A percentile compares a stretch with the other conserved stretches of the same genome.
Conservation (phyloP, 1,139 yeast genomes). For the Martiniozyma asiatica region DNA sequence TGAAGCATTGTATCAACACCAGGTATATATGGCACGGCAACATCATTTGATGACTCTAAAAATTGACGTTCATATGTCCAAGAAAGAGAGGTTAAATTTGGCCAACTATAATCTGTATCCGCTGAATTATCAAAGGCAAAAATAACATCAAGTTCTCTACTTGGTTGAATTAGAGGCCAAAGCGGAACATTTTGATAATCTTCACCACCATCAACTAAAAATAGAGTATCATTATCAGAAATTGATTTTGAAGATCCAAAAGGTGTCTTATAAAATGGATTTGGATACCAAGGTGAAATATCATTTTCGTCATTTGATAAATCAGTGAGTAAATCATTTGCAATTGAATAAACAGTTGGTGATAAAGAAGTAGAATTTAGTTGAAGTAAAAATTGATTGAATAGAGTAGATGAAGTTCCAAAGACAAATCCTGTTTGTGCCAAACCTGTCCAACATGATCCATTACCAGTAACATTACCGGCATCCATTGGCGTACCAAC, state of each 20-base stretch:
- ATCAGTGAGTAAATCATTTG: constrained; percentile 31
- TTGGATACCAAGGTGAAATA: constrained; percentile 31
- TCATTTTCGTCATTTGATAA: constrained; percentile 32
- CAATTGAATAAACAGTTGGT: constrained; percentile 35
- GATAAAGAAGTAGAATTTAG: constrained; percentile 42
- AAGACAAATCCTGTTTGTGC: constrained; percentile 69
- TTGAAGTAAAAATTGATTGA: constrained; percentile 56
- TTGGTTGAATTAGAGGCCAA: constrained; percentile 60
- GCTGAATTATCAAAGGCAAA: constrained; percentile 84
- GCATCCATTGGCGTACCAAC: constrained; percentile 55
- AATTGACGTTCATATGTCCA: constrained; percentile 56
- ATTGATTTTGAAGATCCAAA: constrained; percentile 33
- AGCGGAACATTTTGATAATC: constrained; percentile 73
- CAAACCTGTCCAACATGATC: constrained; percentile 48
- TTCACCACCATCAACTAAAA: constrained; percentile 84
- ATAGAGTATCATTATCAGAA: constrained; percentile 34
- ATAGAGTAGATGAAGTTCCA: constrained; percentile 72
- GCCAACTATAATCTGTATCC: constrained; percentile 60
- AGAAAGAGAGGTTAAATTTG: constrained; percentile 63
- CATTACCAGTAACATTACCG: constrained; percentile 37
- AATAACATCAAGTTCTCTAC: constrained; percentile 61
- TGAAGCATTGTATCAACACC: constrained; percentile 51
- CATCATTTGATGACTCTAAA: constrained; percentile 44
- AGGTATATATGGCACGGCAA: constrained; percentile 82
- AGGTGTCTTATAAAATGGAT: constrained; percentile 38